Evolutionary conservation across 2,329 filamentous ascomycete genomes (phyloP), one percentile per base, ranked within the genome.

Genomic region (Aspergillus tubingensis): DNA sequence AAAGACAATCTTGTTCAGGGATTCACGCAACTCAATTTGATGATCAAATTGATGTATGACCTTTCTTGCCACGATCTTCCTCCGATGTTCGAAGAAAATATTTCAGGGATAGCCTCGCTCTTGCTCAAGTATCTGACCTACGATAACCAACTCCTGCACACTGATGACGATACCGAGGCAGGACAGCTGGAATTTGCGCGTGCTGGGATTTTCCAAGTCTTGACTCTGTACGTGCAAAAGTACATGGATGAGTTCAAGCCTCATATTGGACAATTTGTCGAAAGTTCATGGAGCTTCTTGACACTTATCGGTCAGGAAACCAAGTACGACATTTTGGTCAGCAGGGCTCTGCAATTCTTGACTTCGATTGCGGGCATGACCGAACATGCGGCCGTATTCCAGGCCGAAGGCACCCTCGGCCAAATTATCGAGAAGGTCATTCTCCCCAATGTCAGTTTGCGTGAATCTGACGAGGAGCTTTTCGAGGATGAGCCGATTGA

Each of bases 401-500:
- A 96, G 77, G 88, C 89, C 67, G 86, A 92, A 70, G 84, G 85
- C 4, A 89, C 91, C 3, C 81, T 98, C 38, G 87, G 88, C 17
- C 90, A 96, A 74, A 91, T 99, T 56, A 91, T 97, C 8, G 92
- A 98, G 75, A 96, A 96, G 79, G 95, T 98, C 60, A 91, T 99
- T 59, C 80, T 99, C 65, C 94, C 95, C 8, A 99, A 99, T 71
- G 87, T 99, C 60, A 90, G 90, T 15, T 81, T 99, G 62, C 88
- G 96, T 66, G 95, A 97, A 71, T 95, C 93, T 0, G 96, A 99
- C 67, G 85, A 96, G 57, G 95, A 99, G 75, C 85, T 96, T 67
- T 98, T 99, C 69, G 95, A 99, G 74, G 96, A 99, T 73, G 96
- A 99, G 80, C 95, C 95, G 0, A 99, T 99, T 66, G 95, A 99